Conservation (phyloP, 2,329 filamentous ascomycete genomes). For the Colletotrichum cuscutae region DNA sequence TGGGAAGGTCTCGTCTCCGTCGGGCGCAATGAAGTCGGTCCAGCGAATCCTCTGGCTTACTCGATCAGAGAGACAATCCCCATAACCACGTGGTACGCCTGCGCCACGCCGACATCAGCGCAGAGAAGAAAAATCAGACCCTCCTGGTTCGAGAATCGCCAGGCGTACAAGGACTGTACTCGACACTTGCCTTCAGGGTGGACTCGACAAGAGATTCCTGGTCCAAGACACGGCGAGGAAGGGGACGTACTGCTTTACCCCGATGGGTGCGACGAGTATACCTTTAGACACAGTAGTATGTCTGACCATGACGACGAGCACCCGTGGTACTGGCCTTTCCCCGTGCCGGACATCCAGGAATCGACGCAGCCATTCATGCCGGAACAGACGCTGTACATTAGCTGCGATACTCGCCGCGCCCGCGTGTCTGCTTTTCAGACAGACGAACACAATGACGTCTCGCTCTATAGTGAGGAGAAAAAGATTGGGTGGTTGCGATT, state of each 20-base stretch:
- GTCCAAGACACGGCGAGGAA: background rate
- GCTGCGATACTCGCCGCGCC: background rate
- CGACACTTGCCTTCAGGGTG: background rate
- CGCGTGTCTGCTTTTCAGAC: background rate
- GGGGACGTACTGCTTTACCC: background rate
- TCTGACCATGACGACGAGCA: background rate
- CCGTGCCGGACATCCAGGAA: background rate
- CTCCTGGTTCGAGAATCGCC: background rate
- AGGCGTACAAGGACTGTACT: background rate
- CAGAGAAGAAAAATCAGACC: background rate
- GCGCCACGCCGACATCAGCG: background rate
- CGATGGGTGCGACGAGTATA: background rate
- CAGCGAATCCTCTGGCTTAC: background rate
- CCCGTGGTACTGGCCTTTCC: background rate
- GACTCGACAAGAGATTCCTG: background rate
- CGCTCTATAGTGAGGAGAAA: background rate
- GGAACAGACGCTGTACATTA: background rate
- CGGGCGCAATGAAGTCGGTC: background rate
- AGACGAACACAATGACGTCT: background rate
- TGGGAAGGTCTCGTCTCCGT: background rate
- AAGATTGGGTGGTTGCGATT: background rate
- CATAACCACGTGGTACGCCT: constrained; percentile 3
- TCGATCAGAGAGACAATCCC: background rate
- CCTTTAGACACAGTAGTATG: background rate
- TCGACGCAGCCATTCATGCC: background rate